Base-by-base conservation (phyloP, 2,329 filamentous ascomycete genomes). In the Arthrinium puccinioides region DNA sequence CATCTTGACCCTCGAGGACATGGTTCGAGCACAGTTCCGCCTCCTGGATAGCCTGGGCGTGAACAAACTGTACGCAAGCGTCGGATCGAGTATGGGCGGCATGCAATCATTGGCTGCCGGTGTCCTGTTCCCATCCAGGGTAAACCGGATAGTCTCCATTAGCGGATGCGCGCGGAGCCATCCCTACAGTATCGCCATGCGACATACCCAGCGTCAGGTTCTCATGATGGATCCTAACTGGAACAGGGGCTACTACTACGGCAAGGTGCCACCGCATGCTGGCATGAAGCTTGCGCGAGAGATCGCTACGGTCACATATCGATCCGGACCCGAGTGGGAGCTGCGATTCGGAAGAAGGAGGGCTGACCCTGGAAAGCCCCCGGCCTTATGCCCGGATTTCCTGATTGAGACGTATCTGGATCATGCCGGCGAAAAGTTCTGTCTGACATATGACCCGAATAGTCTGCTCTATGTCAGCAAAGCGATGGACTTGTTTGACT, bases 151-250 rank as follows among this genome's bases (percentile, higher is more conserved):
- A 44, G 86, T 88, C 25, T 90, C 82, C 52, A 92, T 97, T 54
- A 94, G 85, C 54, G 92, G 90, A 10, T 98, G 92, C 60, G 92
- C 90, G 1, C 74, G 92, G 45, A 94, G 85, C 50, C 92, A 98
- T 58, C 92, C 92, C 1, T 98, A 98, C 66, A 94, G 89, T 60
- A 95, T 98, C 57, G 92, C 92, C 23, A 96, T 98, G 90, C 81
- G 92, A 37, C 92, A 98, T 63, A 95, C 90, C 0, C 92, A 98
- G 63, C 81, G 92, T 20, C 92, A 97, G 66, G 92, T 96, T 1
- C 74, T 98, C 32, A 97, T 98, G 89, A 96, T 96, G 84, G 92
- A 98, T 53, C 88, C 89, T 3, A 88, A 94, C 54, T 98, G 92
- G 92, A 86, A 87, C 49, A 79, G 92, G 24, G 92, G 92, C 2